Percentiles rank a stretch among this genome's conserved stretches.
Conservation (phyloP, 192 early-diverging fungal genomes). For the Coemansia sp. region DNA sequence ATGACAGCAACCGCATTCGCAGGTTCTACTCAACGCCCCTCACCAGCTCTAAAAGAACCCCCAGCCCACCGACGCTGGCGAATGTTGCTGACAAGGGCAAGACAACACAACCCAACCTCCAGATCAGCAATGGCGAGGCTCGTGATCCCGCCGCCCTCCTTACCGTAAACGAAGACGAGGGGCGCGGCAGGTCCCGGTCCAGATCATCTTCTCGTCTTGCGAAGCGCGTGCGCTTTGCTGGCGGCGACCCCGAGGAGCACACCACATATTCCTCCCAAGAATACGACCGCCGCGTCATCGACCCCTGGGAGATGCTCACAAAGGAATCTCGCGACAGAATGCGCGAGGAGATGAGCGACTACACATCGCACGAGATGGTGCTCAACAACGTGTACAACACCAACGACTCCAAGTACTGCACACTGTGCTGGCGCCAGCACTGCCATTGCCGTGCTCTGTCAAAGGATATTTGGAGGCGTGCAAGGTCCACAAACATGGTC, state of each 20-base stretch:
- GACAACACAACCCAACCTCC: conserved; percentile 15
- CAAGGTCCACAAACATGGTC: conserved; percentile 45
- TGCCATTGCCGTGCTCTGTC: conserved; percentile 53
- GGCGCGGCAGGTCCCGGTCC: conserved; percentile 8
- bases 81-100: conserved; percentile 16
- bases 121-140: conserved; percentile 28
- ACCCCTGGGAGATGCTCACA: conserved; percentile 53
- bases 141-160: conserved; percentile 3
- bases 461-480: conserved; percentile 54
- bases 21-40: conserved; percentile 50
- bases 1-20: conserved; percentile 30
- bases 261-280: conserved; percentile 48
- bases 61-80: background rate
- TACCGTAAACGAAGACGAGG: conserved; percentile 6
- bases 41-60: background rate
- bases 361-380: conserved; percentile 45
- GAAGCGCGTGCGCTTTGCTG: conserved; percentile 44
- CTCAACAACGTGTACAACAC: conserved; percentile 53
- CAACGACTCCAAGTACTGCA: conserved; percentile 47
- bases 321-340: conserved; percentile 37
- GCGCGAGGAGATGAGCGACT: conserved; percentile 51
- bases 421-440: conserved; percentile 51
- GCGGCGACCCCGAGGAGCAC: conserved; percentile 31
- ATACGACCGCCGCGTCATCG: conserved; percentile 52
- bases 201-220: conserved; percentile 18